A percentile compares a stretch with the other conserved stretches of the same genome.
Conservation (phyloP, 805 yeast genomes). For the Komagataella ulmi region DNA sequence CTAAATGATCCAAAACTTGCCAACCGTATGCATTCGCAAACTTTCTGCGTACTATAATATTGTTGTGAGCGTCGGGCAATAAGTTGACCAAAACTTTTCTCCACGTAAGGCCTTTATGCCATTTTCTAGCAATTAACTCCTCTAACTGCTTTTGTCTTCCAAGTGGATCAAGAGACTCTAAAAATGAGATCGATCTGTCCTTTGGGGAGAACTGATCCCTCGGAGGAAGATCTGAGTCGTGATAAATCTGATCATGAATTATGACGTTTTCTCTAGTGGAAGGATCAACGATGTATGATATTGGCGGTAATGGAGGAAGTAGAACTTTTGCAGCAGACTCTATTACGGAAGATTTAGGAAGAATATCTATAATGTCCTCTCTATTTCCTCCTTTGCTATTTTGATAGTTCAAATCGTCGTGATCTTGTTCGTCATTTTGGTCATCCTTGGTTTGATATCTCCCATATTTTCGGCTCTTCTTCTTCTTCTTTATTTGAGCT, state of each 20-base stretch:
- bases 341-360: slow-evolving; percentile 67
- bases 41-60: slow-evolving; percentile 75
- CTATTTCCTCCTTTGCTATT: slow-evolving; percentile 6
- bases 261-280: slow-evolving; percentile 48
- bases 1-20: slow-evolving; percentile 80
- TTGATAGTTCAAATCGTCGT: slow-evolving; percentile 5
- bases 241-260: slow-evolving; percentile 71
- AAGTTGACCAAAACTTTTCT: slow-evolving; percentile 78
- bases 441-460: slow-evolving; percentile 16
- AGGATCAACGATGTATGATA: slow-evolving; percentile 58
- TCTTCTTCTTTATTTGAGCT: slow-evolving; percentile 8
- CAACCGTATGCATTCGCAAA: slow-evolving; percentile 93
- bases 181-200: slow-evolving; percentile 14
- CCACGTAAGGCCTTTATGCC: slow-evolving; percentile 83
- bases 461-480: slow-evolving; percentile 10
- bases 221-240: slow-evolving; percentile 52
- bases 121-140: slow-evolving; percentile 77
- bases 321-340: slow-evolving; percentile 68
- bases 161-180: slow-evolving; percentile 16
- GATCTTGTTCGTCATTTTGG: slow-evolving; percentile 5
- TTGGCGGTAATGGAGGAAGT: slow-evolving; percentile 69
- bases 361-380: slow-evolving; percentile 8
- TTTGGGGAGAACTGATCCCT: slow-evolving; percentile 14
- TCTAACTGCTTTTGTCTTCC: slow-evolving; percentile 35
- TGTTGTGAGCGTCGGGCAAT: slow-evolving; percentile 91